Evolutionary conservation across 2,329 filamentous ascomycete genomes (phyloP).

Genomic region (Cephalotrichum gorgonifer): DNA sequence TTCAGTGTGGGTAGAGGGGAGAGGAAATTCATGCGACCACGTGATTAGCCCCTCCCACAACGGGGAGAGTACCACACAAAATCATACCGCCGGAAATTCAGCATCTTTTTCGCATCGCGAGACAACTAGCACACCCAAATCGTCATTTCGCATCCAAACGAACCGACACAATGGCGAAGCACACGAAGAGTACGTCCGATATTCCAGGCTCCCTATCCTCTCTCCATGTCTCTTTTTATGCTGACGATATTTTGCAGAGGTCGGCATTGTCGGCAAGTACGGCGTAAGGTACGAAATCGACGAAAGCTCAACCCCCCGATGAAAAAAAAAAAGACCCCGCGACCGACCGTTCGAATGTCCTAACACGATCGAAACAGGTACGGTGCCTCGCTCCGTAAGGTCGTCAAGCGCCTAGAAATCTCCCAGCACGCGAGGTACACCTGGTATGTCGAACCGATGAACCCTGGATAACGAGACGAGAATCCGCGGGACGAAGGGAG

Average conservation of each 20-base stretch:
- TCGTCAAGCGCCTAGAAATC: conserved; percentile 97
- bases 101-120: conserved; percentile 1
- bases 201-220: background rate
- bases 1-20: no score
- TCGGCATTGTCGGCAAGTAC: conserved; percentile 6
- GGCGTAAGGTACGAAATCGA: conserved; percentile 5
- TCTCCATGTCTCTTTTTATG: background rate
- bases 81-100: conserved; percentile 1
- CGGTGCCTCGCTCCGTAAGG: conserved; percentile 98
- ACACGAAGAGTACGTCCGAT: conserved; percentile 4
- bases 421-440: conserved; percentile 94
- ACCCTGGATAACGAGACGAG: background rate
- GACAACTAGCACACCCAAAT: conserved; percentile 1
- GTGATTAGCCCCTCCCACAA: conserved; percentile 5
- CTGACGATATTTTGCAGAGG: conserved; percentile 2
- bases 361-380: conserved; percentile 48
- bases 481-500: no score
- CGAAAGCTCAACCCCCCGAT: background rate
- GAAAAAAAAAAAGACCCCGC: background rate
- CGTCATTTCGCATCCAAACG: conserved; percentile 2
- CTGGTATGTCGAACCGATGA: conserved; percentile 34
- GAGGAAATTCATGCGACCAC: no score
- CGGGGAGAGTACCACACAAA: conserved; percentile 4
- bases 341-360: conserved; percentile 8
- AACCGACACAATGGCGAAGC: conserved; percentile 7